Percentiles rank a stretch among this genome's conserved stretches.
These are phyloP conservation scores for Medicago arabica DNA, from an alignment of 306 rosid species.

Conservation along the genomic window DNA sequence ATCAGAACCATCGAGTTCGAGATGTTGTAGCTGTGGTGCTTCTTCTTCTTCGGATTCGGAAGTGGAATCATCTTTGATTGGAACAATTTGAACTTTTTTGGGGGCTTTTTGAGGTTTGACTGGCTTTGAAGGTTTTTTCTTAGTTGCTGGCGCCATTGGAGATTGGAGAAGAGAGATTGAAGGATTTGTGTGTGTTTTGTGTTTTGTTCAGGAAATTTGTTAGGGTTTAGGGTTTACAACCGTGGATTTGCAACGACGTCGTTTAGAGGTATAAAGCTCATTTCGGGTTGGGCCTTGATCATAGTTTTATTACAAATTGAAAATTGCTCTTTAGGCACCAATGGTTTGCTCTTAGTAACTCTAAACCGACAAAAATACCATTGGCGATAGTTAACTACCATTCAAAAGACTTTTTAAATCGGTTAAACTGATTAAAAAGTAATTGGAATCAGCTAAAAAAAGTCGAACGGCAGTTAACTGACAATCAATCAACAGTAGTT, in stretches of 20 bases:
- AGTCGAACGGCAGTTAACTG: too few relatives aligned
- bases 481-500: too few relatives aligned
- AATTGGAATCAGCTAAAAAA: too few relatives aligned
- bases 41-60: conserved; percentile 49
- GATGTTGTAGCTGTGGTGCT: background rate
- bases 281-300: background rate
- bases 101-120: conserved; percentile 44
- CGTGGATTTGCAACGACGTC: background rate
- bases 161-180: conserved; percentile 11
- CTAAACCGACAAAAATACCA: too few relatives aligned
- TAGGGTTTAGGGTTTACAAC: conserved; percentile 49
- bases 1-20: conserved; percentile 53
- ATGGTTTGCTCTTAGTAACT: too few relatives aligned
- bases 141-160: conserved; percentile 45
- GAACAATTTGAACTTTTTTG: conserved; percentile 48
- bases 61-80: conserved; percentile 49
- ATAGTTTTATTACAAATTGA: too few relatives aligned
- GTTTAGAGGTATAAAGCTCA: background rate
- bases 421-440: too few relatives aligned
- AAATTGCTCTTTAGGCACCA: too few relatives aligned
- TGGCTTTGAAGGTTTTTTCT: conserved; percentile 34
- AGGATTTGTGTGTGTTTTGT: background rate
- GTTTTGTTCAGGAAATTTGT: background rate
- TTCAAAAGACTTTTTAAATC: too few relatives aligned
- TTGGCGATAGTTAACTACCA: too few relatives aligned